Conservation (phyloP, 2,329 filamentous ascomycete species). For the Aspergillus pseudoviridinutans region DNA sequence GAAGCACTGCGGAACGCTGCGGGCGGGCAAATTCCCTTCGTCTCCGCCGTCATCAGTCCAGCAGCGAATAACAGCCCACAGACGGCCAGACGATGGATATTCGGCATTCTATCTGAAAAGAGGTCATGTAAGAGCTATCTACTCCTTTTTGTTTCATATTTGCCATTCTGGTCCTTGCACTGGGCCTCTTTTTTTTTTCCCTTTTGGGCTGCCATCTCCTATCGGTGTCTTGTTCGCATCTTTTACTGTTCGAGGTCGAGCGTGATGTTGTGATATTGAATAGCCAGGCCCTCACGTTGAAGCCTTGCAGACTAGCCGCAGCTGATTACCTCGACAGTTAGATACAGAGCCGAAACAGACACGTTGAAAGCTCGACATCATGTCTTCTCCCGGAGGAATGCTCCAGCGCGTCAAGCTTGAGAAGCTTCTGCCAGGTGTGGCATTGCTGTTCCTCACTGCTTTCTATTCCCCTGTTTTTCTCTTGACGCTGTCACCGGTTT, state of each 20-base stretch:
- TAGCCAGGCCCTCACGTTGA: not conserved
- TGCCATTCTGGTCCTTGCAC: not conserved
- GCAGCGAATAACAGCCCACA: not conserved
- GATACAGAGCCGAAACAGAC: not conserved
- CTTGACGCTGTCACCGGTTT: conserved; percentile 77
- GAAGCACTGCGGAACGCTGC: not conserved
- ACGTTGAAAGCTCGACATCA: conserved; percentile 16
- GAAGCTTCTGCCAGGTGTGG: conserved; percentile 25
- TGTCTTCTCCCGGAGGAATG: conserved; percentile 23
- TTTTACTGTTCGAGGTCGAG: not conserved
- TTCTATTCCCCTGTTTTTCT: conserved; percentile 48
- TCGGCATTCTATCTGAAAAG: conserved; percentile 12
- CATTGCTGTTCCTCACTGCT: conserved; percentile 36
- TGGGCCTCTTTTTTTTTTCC: not conserved
- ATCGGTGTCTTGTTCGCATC: not conserved
- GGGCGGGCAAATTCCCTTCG: not conserved
- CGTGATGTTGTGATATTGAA: not conserved
- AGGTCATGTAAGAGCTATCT: conserved; percentile 12
- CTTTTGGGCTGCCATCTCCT: not conserved
- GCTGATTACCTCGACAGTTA: not conserved
- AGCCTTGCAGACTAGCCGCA: conserved; percentile 3
- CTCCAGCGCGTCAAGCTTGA: conserved; percentile 23
- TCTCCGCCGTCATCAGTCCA: not conserved
- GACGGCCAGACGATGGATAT: conserved; percentile 11
- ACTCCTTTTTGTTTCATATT: conserved; percentile 11